Base-by-base conservation (phyloP, 169 alveolate genomes). In the Cryptosporidium sp. region DNA sequence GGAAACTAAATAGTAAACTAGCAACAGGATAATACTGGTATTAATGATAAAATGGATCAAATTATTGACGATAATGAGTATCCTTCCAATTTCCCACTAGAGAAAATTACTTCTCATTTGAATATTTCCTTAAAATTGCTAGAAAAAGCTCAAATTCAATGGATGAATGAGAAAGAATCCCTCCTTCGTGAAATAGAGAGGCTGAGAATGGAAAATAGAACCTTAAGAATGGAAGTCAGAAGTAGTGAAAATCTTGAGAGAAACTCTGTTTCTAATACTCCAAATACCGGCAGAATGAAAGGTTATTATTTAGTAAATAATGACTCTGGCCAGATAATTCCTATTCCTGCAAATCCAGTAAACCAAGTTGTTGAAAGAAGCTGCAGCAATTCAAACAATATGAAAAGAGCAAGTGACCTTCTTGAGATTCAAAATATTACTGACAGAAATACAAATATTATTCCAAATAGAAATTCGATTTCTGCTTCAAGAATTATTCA, bases 141-240 rank as follows among this genome's bases (percentile, higher is more conserved):
- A 37, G 80, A 80, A 37, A 37, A 18, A 10, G 89, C 89, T 43
- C 80, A 80, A 23, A 26, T 45, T 9, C 89, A 80, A 21, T 80
- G 89, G 89, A 61, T 62, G 73, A 65, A 67, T 21, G 89, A 80
- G 68, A 80, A 80, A 41, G 89, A 80, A 18, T 37, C 89, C 6
- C 75, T 80, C 9, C 52, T 80, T 14, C 73, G 41, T 43, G 89
- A 80, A n/a, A 61, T 80, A 43, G 75, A 65, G 35, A 80, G 89
- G 18, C 68, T 80, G 14, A 58, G 89, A 21, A 23, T 80, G 67
- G 89, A 80, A 65, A 80, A 80, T 62, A 58, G 89, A 26, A 48
- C 74, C 18, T 26, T 80, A 21, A 61, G 89, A 41, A 80, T 80
- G 59, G 80, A 80, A 55, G 65, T 43, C 7, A 52, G 86, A 35